Percentiles rank a stretch among this genome's conserved stretches.
These are phyloP conservation scores for Calonectria naviculata DNA, from an alignment of 2,329 filamentous ascomycete genomes.

Conservation along the genomic window DNA sequence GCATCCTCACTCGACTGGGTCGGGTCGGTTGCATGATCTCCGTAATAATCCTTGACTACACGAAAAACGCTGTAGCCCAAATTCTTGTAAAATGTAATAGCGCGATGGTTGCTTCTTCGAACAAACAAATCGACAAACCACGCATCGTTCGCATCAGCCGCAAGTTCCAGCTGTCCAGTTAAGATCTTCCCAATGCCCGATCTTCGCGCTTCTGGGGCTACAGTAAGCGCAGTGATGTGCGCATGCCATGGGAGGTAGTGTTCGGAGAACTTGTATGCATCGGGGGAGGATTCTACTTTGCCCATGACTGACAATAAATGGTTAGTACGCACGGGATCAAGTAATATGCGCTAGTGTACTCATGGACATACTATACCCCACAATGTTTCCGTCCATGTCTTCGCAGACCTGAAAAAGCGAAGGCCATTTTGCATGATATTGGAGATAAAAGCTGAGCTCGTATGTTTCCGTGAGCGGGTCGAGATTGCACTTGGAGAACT, in stretches of 20 bases:
- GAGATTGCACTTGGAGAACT: conserved; percentile 93
- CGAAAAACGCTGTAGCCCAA: conserved; percentile 95
- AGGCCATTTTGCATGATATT: conserved; percentile 96
- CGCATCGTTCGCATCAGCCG: conserved; percentile 82
- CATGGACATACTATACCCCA: conserved; percentile 83
- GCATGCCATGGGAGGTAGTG: conserved; percentile 99
- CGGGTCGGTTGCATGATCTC: conserved; percentile 78
- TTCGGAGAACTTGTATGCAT: conserved; percentile 78
- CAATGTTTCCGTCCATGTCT: conserved; percentile 85
- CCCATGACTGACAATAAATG: conserved; percentile 82
- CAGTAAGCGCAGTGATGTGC: conserved; percentile 95
- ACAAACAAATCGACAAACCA: conserved; percentile 99
- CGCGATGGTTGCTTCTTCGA: conserved; percentile 85
- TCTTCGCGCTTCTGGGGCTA: conserved; percentile 86
- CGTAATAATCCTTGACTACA: conserved; percentile 92
- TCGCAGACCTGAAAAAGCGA: conserved; percentile 94
- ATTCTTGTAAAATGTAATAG: conserved; percentile 88
- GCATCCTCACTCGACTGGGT: conserved; percentile 81
- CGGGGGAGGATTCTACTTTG: conserved; percentile 90
- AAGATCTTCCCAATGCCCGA: conserved; percentile 89
- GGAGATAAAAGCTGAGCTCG: conserved; percentile 93
- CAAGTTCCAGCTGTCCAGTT: conserved; percentile 83
- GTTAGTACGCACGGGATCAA: conserved; percentile 31
- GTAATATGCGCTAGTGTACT: neutral
- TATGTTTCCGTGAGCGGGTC: conserved; percentile 99